phyloP scores from a whole-genome alignment of 257 asterid genomes.

The Gynochthodes officinalis region DNA sequence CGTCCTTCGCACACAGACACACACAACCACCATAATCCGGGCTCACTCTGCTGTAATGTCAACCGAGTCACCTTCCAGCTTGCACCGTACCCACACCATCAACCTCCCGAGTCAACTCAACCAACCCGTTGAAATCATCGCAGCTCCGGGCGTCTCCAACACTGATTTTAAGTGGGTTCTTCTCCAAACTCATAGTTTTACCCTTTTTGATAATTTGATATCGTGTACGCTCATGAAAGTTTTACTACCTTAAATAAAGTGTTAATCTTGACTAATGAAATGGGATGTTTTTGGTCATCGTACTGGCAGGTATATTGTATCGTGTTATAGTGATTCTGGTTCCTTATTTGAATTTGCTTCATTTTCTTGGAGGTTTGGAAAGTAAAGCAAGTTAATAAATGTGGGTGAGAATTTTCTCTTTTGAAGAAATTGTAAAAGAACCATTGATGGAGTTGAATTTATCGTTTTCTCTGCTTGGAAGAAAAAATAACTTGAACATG shows the following conservation, averaged over 20 bases:
- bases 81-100: conserved; percentile 42
- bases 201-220: not conserved
- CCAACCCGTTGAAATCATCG: conserved; percentile 56
- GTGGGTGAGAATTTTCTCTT: not conserved
- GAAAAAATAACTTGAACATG: not conserved
- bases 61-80: conserved; percentile 39
- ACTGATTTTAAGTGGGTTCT: conserved; percentile 58
- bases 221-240: not conserved
- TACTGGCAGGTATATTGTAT: too few species aligned
- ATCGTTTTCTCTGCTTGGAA: not conserved
- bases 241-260: not conserved
- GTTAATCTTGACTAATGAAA: not conserved
- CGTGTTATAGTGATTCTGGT: not conserved
- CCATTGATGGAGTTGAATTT: not conserved
- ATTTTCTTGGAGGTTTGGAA: not conserved
- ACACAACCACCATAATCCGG: conserved; percentile 13
- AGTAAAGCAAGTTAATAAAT: not conserved
- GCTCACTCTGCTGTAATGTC: conserved; percentile 41
- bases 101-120: conserved; percentile 54
- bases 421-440: not conserved
- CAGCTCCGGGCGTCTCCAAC: conserved; percentile 69
- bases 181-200: conserved; percentile 13
- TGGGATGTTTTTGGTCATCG: not conserved
- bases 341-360: not conserved
- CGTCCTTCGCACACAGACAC: conserved; percentile 11